These are phyloP conservation scores for Vitis hybrid DNA, from an alignment of 177 flowering plant species.

Conservation along the genomic window DNA sequence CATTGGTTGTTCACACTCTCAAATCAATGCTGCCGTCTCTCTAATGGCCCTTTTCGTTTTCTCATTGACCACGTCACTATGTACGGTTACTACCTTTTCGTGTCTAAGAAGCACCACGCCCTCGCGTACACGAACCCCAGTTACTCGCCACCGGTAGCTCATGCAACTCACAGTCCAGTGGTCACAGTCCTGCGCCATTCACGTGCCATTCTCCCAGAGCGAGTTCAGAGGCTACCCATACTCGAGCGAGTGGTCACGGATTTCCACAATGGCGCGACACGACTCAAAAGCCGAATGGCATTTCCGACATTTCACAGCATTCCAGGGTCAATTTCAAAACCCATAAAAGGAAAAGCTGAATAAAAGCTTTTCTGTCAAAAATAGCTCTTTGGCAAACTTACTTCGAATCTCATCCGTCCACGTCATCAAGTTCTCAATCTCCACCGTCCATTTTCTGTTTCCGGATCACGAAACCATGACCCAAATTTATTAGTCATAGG, in stretches of 20 bases:
- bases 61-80: too few relatives aligned
- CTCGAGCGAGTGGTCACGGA: not conserved
- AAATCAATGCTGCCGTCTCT: too few relatives aligned
- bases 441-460: constrained; percentile 16
- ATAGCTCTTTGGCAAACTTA: constrained; percentile 1
- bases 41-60: too few relatives aligned
- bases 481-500: constrained; percentile 19
- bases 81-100: too few relatives aligned
- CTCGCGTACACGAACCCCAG: too few relatives aligned
- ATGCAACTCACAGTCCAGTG: not conserved
- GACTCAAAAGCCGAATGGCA: not conserved
- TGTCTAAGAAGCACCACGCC: too few relatives aligned
- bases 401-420: constrained; percentile 25
- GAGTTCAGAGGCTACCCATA: not conserved
- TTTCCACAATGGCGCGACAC: not conserved
- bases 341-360: constrained; percentile 3
- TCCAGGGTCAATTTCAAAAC: not conserved
- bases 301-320: not conserved
- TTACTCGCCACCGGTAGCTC: not conserved
- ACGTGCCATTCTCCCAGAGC: not conserved
- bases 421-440: constrained; percentile 1
- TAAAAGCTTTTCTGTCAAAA: not conserved
- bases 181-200: too few relatives aligned
- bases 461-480: constrained; percentile 24
- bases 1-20: too few relatives aligned